Evolutionary conservation across 2,329 filamentous ascomycete species (phyloP).

Genomic region (Lecanicillium sp.): DNA sequence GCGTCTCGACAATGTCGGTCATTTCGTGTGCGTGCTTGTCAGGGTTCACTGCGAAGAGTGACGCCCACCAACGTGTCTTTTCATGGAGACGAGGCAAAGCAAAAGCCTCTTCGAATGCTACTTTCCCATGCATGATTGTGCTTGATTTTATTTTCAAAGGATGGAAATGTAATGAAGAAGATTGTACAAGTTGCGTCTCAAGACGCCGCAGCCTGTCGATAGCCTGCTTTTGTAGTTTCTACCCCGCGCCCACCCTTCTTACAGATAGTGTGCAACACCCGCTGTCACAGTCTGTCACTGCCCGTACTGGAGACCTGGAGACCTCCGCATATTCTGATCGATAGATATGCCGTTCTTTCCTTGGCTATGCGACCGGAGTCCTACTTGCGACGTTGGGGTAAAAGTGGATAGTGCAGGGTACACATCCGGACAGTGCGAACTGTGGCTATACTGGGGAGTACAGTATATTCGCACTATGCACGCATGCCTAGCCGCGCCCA

Average conservation of each 20-base stretch:
- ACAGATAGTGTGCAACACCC: background rate
- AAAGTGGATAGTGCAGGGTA: conserved; percentile 5
- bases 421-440: conserved; percentile 12
- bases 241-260: background rate
- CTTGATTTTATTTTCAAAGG: too few species aligned
- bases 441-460: background rate
- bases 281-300: background rate
- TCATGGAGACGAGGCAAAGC: conserved; percentile 53
- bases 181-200: too few species aligned
- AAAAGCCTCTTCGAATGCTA: conserved; percentile 58
- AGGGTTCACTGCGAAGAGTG: conserved; percentile 51
- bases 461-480: conserved; percentile 8
- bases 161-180: too few species aligned
- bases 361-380: conserved; percentile 2
- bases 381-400: background rate
- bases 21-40: conserved; percentile 54
- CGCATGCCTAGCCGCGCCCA: too few species aligned
- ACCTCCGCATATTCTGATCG: background rate
- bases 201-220: too few species aligned
- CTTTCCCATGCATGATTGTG: conserved; percentile 50
- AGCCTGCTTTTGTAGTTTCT: conserved; percentile 10
- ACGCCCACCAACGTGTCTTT: conserved; percentile 55
- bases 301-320: too few species aligned
- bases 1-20: conserved; percentile 33
- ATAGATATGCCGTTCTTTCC: background rate